A percentile compares a stretch with the other conserved stretches of the same genome.
Evolutionary conservation across 495 filamentous ascomycete species (phyloP).

Genomic region (Friedmanniomyces endolithicus): DNA sequence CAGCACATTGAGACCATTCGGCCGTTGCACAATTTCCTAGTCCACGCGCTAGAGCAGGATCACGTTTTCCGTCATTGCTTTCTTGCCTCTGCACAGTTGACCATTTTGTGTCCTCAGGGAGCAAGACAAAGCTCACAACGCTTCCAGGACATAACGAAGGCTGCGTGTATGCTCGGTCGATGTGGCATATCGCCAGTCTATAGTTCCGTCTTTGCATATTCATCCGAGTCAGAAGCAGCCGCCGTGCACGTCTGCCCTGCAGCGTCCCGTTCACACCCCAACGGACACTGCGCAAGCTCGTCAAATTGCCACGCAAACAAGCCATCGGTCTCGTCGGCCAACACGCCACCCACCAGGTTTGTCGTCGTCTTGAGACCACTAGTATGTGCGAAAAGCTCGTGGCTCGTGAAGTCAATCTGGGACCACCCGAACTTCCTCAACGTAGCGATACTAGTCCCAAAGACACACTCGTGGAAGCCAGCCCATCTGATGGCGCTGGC

Average conservation of each 20-base stretch:
- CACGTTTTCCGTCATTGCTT: background rate
- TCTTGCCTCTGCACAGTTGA: background rate
- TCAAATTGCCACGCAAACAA: slow-evolving; percentile 44
- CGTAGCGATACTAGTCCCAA: slow-evolving; percentile 38
- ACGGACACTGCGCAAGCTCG: slow-evolving; percentile 32
- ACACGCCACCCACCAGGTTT: slow-evolving; percentile 32
- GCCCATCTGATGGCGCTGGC: slow-evolving; percentile 44
- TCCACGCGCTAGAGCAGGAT: background rate
- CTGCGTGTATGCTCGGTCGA: background rate
- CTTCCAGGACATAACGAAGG: background rate
- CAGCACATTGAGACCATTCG: background rate
- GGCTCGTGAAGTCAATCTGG: slow-evolving; percentile 37
- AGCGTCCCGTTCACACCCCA: slow-evolving; percentile 28
- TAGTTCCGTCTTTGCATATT: background rate
- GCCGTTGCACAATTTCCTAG: background rate
- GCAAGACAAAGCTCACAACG: no score
- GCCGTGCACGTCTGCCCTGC: background rate
- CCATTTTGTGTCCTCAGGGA: background rate
- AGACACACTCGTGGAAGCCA: slow-evolving; percentile 43
- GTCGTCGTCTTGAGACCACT: slow-evolving; percentile 28
- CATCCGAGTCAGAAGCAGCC: background rate
- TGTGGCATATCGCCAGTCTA: background rate
- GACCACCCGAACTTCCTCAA: slow-evolving; percentile 37
- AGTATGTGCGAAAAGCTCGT: slow-evolving; percentile 37
- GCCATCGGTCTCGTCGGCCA: slow-evolving; percentile 41